Percentiles rank a stretch among this genome's conserved stretches.
Conservation (phyloP, 2,329 filamentous ascomycete genomes). For the Clarireedia monteithiana region DNA sequence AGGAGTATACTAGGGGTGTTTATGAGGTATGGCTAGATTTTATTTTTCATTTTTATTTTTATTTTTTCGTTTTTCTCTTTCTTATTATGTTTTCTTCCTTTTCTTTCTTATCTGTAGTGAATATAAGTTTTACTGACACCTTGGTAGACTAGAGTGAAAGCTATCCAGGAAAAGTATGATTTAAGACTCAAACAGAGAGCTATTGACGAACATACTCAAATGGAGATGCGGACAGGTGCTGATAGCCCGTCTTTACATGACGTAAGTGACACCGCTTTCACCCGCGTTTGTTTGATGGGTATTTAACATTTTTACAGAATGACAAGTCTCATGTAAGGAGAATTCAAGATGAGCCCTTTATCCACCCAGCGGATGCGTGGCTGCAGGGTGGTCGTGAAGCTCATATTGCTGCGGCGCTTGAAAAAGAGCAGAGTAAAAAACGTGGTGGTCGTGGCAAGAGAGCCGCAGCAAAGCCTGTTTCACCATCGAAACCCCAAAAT, state of each 20-base stretch:
- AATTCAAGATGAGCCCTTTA: neutral
- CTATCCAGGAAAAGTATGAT: conserved; percentile 14
- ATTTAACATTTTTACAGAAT: conserved; percentile 13
- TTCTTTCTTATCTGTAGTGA: no score
- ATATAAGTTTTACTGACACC: neutral
- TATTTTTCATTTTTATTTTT: conserved; percentile 8
- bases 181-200: conserved; percentile 17
- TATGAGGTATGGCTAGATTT: conserved; percentile 15
- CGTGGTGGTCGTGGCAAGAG: conserved; percentile 5
- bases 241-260: conserved; percentile 19
- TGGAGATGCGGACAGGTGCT: conserved; percentile 7
- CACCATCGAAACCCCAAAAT: neutral
- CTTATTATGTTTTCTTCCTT: no score
- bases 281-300: conserved; percentile 1
- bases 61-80: no score
- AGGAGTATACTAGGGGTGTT: conserved; percentile 13
- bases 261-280: conserved; percentile 15
- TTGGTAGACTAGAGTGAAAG: conserved; percentile 11
- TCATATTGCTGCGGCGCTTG: conserved; percentile 5
- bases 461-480: conserved; percentile 5
- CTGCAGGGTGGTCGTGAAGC: conserved; percentile 2
- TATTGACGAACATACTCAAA: conserved; percentile 15
- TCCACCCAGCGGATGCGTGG: conserved; percentile 6
- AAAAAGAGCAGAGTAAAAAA: conserved; percentile 3
- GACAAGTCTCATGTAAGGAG: conserved; percentile 9